Percentiles rank a stretch among this genome's conserved stretches.
Conservation (phyloP, 352 stramenopile species). For the Globisporangium middletonii region DNA sequence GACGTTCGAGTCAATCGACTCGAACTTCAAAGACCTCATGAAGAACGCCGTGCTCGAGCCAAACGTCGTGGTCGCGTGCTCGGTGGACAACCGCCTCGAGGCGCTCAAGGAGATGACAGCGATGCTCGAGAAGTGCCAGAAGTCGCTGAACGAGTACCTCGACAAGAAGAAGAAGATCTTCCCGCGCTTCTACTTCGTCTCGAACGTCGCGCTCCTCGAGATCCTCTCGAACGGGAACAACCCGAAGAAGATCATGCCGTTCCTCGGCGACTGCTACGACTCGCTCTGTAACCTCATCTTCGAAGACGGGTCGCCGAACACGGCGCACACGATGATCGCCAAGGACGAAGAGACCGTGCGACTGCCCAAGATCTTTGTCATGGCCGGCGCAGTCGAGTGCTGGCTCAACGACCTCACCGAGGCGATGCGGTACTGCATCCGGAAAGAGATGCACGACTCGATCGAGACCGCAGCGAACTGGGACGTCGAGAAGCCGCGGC, state of each 20-base stretch:
- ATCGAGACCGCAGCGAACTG: slow-evolving; percentile 84
- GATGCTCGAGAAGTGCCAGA: slow-evolving; percentile 87
- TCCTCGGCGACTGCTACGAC: slow-evolving; percentile 97
- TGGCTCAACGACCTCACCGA: slow-evolving; percentile 87
- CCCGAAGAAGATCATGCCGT: slow-evolving; percentile 97
- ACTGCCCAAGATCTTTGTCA: slow-evolving; percentile 73
- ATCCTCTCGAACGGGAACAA: slow-evolving; percentile 91
- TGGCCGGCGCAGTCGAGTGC: slow-evolving; percentile 78
- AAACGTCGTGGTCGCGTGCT: slow-evolving; percentile 71
- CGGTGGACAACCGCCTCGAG: slow-evolving; percentile 75
- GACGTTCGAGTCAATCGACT: slow-evolving; percentile 86
- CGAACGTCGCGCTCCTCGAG: slow-evolving; percentile 81
- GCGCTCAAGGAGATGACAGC: slow-evolving; percentile 84
- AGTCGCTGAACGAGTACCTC: slow-evolving; percentile 85
- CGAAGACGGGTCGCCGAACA: slow-evolving; percentile 73
- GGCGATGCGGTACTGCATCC: slow-evolving; percentile 76
- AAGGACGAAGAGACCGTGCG: slow-evolving; percentile 69
- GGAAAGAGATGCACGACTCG: slow-evolving; percentile 85
- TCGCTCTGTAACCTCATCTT: slow-evolving; percentile 87
- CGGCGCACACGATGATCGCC: slow-evolving; percentile 79
- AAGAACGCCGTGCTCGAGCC: slow-evolving; percentile 86
- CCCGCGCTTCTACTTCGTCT: slow-evolving; percentile 89
- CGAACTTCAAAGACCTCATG: slow-evolving; percentile 89
- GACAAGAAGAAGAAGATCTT: slow-evolving; percentile 93
- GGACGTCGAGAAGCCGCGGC: slow-evolving; percentile 95